Evolutionary conservation across 1,284 basidiomycete species (phyloP).

Genomic region (Waitea zeae): DNA sequence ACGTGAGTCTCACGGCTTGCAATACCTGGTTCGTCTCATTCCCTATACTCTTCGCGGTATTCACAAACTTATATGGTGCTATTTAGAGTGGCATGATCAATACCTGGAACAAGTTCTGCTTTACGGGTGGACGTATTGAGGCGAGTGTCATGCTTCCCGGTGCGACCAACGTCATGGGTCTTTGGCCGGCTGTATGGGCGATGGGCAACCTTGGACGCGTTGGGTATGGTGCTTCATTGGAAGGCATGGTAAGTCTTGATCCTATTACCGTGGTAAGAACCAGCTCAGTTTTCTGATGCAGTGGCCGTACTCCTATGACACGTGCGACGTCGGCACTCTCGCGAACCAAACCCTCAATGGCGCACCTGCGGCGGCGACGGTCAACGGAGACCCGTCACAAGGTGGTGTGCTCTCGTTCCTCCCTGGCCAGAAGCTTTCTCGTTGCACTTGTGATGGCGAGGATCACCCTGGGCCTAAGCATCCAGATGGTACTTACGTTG

Average conservation of each 20-base stretch:
- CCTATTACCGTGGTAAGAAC: no score
- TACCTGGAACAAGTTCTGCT: no score
- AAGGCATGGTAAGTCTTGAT: conserved; percentile 37
- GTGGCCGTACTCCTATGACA: conserved; percentile 32
- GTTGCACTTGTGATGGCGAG: conserved; percentile 71
- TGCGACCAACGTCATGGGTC: conserved; percentile 21
- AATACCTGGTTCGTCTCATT: conserved; percentile 27
- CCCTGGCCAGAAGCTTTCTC: conserved; percentile 63
- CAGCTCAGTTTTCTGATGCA: no score
- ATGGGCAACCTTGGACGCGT: no score
- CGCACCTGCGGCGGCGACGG: conserved; percentile 19
- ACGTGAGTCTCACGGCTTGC: conserved; percentile 34
- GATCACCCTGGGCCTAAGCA: conserved; percentile 68
- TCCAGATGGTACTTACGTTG: conserved; percentile 40
- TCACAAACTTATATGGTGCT: no score
- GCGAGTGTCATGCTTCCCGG: conserved; percentile 17
- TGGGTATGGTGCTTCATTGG: conserved; percentile 48
- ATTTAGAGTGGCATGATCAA: conserved; percentile 44
- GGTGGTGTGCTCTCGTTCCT: conserved; percentile 37
- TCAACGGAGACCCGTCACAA: conserved; percentile 18
- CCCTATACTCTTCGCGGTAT: no score
- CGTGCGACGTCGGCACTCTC: conserved; percentile 41
- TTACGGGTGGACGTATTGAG: conserved; percentile 30
- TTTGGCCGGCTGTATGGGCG: no score
- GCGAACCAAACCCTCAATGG: conserved; percentile 28